Evolutionary conservation across 2,329 filamentous ascomycete genomes (phyloP), one percentile per base, ranked within the genome.

Genomic region (Tolypocladium guangdongense): DNA sequence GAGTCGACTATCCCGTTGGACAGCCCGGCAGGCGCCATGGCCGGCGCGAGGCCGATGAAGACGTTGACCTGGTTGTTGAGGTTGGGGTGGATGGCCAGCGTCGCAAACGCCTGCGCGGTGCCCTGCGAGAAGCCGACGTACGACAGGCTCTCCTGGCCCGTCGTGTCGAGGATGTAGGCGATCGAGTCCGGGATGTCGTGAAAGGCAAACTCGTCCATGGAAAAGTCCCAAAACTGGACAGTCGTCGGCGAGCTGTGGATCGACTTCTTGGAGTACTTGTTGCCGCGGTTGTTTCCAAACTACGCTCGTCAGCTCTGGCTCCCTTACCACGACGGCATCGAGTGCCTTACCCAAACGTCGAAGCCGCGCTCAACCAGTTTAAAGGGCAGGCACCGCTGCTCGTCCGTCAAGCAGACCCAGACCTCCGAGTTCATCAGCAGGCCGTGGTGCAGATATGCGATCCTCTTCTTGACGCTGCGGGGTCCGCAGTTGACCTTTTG

Each of bases 391-490:
- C 87, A 92, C 60, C 91, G 81, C 68, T 95, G 81, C 60, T 86
- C 84, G 60, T 96, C 88, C 0, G 92, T 95, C 65, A 92, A 73
- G 65, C 90, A 95, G 10, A 97, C 89, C 93, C 93, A 99, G 36
- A 99, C 92, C 69, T 99, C 93, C 62, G 90, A 96, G 71, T 96
- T 97, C 93, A 99, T 99, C 65, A 99, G 80, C 54, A 99, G 78
- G 10, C 92, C 93, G 69, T 99, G 93, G 65, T 99, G 93, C 58
- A 99, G 75, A 68, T 97, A 99, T 7, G 93, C 84, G 49, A 97
- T 88, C 61, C 85, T 87, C 74, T 96, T 96, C 69, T 79, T 80
- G 32, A 87, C 61, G 62, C 84, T 85, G 37, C 78, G 76, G 1
- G 78, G 76, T 0, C 87, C 87, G 50, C 77, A 74, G 66, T 96